Conservation (phyloP, 192 early-diverging fungal genomes). For the Gorgonomyces haynaldii region DNA sequence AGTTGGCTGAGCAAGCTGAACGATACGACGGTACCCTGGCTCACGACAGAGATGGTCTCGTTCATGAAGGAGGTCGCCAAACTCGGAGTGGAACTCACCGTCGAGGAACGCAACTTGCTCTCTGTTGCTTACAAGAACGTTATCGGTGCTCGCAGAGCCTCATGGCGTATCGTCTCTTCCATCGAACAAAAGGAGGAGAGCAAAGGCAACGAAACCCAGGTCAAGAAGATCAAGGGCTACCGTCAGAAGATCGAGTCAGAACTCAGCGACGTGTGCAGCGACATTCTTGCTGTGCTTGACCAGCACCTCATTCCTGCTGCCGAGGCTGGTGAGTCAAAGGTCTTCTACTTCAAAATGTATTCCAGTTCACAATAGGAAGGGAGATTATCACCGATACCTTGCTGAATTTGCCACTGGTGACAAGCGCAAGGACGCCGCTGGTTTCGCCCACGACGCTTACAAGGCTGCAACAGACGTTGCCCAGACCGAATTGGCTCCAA, state of each 20-base stretch:
- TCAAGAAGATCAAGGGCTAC: slow-evolving; percentile 88
- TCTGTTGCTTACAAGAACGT: slow-evolving; percentile 99
- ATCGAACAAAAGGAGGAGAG: slow-evolving; percentile 98
- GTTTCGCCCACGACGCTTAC: slow-evolving; percentile 84
- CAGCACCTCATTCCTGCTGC: slow-evolving; percentile 84
- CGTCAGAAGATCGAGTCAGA: slow-evolving; percentile 90
- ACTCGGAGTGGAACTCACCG: slow-evolving; percentile 82
- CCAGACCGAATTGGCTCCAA: slow-evolving; percentile 84
- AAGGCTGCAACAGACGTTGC: slow-evolving; percentile 92
- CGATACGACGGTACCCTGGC: slow-evolving; percentile 86
- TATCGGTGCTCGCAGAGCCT: slow-evolving; percentile 96
- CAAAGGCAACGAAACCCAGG: slow-evolving; percentile 84
- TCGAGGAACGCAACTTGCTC: slow-evolving; percentile 97
- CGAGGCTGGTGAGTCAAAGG: slow-evolving; percentile 93
- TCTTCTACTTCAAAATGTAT: slow-evolving; percentile 99
- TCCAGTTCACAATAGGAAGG: slow-evolving; percentile 59
- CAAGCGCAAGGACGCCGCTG: slow-evolving; percentile 69
- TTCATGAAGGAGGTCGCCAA: slow-evolving; percentile 63
- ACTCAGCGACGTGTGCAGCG: slow-evolving; percentile 88
- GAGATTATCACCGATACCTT: slow-evolving; percentile 98
- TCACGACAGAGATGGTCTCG: slow-evolving; percentile 65
- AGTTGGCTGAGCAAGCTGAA: slow-evolving; percentile 98
- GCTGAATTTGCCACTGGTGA: slow-evolving; percentile 92
- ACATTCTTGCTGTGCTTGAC: slow-evolving; percentile 84
- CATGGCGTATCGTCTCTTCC: slow-evolving; percentile 98